Evolutionary conservation across 805 yeast genomes (phyloP), one percentile per base, ranked within the genome.

Genomic region (Candida pseudofarinosa): DNA sequence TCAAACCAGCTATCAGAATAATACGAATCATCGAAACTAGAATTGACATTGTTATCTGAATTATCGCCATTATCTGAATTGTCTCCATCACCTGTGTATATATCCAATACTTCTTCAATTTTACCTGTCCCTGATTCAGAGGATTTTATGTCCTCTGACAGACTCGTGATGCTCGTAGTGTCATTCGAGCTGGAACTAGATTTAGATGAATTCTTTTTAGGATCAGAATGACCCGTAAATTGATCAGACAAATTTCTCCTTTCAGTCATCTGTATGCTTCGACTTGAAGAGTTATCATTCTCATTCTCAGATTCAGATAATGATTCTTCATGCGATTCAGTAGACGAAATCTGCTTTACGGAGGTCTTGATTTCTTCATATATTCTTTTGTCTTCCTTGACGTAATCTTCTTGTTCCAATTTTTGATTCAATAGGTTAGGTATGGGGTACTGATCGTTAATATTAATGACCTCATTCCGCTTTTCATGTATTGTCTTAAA

Each of bases 1-100:
- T 43, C 40, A 32, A 39, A 33, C 53, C 56, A 50, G 33, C 40
- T 52, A 10, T 45, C 45, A 1, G 54, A 52, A 37, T 46, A 50
- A 36, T 34, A 50, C 13, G 55, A 44, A 4, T 48, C 48, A 16
- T 19, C 45, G 12, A 39, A 35, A 16, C 41, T 39, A 19, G 40
- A 7, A 32, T 15, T 32, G 15, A 6, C 15, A 14, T 15, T 8
- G 17, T 14, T 15, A 6, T 32, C 34, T 32, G 34, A 32, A n/a
- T 15, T 32, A n/a, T 32, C 34, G 7, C 17, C 34, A n/a, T 15
- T n/a, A 13, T 7, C 34, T 32, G 34, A 32, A n/a, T 15, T 32
- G 17, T 32, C 34, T 8, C 17, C 34, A n/a, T 15, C 17, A 13
- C 14, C 34, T n/a, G 34, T 15, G 17, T 32, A 32, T 6, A 26